A percentile compares a stretch with the other conserved stretches of the same genome.
Conservation (phyloP, 139 green algal species). For the Chlamydomonas sp. region DNA sequence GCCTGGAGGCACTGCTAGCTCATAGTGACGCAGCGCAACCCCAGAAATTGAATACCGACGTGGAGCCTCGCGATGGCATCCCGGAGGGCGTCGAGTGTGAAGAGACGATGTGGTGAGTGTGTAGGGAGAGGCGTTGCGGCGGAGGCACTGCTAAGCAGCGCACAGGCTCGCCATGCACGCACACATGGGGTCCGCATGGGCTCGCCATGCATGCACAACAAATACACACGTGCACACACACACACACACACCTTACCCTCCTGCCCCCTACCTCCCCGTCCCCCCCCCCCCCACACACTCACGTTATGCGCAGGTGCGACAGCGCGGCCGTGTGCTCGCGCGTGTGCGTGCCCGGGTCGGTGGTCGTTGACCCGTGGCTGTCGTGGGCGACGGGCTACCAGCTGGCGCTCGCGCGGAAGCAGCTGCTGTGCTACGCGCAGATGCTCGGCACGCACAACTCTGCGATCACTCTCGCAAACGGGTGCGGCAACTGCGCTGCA, state of each 20-base stretch:
- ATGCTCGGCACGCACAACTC: conserved; percentile 68
- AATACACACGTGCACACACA: too few relatives aligned
- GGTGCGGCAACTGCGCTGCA: conserved; percentile 53
- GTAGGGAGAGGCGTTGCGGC: not conserved
- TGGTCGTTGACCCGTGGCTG: conserved; percentile 50
- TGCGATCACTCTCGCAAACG: conserved; percentile 64
- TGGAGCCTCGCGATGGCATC: conserved; percentile 16
- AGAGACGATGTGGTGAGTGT: conserved; percentile 8
- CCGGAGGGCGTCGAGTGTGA: conserved; percentile 30
- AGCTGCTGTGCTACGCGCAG: conserved; percentile 31
- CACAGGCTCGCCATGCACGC: not conserved
- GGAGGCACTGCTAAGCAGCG: not conserved
- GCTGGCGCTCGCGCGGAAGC: conserved; percentile 26
- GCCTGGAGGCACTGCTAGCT: too few relatives aligned
- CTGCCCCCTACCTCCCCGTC: too few relatives aligned
- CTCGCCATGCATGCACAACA: not conserved
- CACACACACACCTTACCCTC: too few relatives aligned
- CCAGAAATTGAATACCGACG: too few relatives aligned
- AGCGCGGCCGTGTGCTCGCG: conserved; percentile 37
- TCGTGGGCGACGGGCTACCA: conserved; percentile 37
- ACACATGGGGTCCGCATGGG: not conserved
- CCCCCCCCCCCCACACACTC: too few relatives aligned
- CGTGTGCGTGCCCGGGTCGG: conserved; percentile 52
- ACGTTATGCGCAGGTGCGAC: conserved; percentile 56
- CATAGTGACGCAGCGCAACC: too few relatives aligned